Evolutionary conservation across 352 stramenopile genomes (phyloP), one percentile per base, ranked within the genome.

Genomic region (Thalassiosira allenii): DNA sequence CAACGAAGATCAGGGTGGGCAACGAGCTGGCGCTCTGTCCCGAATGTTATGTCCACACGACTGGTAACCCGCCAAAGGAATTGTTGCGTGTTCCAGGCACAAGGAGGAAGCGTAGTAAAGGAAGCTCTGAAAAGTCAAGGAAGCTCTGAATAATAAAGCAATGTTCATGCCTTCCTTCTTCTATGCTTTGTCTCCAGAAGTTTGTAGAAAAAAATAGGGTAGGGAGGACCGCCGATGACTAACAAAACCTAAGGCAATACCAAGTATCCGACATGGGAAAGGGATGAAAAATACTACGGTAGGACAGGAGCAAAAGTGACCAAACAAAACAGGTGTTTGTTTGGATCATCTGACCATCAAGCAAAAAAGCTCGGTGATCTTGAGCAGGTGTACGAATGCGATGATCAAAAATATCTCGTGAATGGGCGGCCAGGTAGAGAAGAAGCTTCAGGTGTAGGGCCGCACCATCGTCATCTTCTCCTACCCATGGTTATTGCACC

Each of bases 11-110:
- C 53, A 25, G 47, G 40, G 30, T 68, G 14, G 33, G 54, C 20
- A 85, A 85, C 44, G 71, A 78, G 14, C 4, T 27, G 30, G 63
- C 49, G 25, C 47, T 85, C 12, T 85, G 77, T 30, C 77, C 81
- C 51, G 69, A 85, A 37, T 85, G 77, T 25, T 81, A 56, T 54
- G 62, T 77, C 11, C n/a, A 73, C 22, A 40, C 27, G 2, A 63
- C 56, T 12, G 56, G 61, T 1, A 20, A 53, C 51, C 22, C 49
- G 32, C 69, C 77, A 1, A 62, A 64, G 44, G 17, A 47, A 32
- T 59, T 85, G 33, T 22, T 32, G 32, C n/a, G 58, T 32, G 66
- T 78, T 29, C 77, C 77, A 40, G 70, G 77, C 44, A 85, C 77
- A 34, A 59, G 56, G 29, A 2, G 51, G 23, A 83, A 80, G 52